Evolutionary conservation across 2,329 filamentous ascomycete species (phyloP).

Genomic region (Aspergillus floridensis): DNA sequence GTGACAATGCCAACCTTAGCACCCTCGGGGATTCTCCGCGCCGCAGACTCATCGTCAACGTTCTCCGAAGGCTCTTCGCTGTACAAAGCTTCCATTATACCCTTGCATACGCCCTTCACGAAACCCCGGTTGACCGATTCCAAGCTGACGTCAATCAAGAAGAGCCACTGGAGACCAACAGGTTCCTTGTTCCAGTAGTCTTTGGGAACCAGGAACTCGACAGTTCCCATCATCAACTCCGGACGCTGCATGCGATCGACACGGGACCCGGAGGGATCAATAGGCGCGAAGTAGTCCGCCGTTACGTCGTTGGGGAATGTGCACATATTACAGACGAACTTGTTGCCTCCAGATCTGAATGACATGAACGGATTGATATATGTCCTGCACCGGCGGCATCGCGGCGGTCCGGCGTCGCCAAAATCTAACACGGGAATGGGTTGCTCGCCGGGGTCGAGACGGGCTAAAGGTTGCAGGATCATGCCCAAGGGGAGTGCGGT

Average conservation of each 20-base stretch:
- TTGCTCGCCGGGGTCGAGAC: constrained; percentile 77
- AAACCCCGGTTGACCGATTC: constrained; percentile 90
- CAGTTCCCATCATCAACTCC: constrained; percentile 85
- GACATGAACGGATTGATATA: constrained; percentile 99
- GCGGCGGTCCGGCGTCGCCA: constrained; percentile 82
- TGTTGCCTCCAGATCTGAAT: constrained; percentile 89
- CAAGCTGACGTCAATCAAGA: constrained; percentile 89
- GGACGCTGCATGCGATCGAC: constrained; percentile 86
- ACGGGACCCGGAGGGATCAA: constrained; percentile 79
- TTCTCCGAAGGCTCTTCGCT: constrained; percentile 58
- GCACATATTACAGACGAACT: constrained; percentile 97
- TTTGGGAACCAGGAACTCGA: constrained; percentile 95
- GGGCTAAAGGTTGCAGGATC: constrained; percentile 81
- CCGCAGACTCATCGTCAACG: constrained; percentile 51
- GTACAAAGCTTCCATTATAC: constrained; percentile 81
- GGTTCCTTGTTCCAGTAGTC: constrained; percentile 98
- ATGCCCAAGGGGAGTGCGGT: constrained; percentile 86
- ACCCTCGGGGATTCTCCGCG: constrained; percentile 65
- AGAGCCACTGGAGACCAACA: constrained; percentile 81
- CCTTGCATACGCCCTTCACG: constrained; percentile 84
- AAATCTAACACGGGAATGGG: constrained; percentile 93
- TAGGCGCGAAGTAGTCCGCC: constrained; percentile 88
- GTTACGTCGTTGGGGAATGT: constrained; percentile 94
- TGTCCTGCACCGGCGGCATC: constrained; percentile 86
- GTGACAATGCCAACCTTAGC: constrained; percentile 93